These are phyloP conservation scores for Oidium heveae DNA, from an alignment of 2,329 filamentous ascomycete species.

Conservation along the genomic window DNA sequence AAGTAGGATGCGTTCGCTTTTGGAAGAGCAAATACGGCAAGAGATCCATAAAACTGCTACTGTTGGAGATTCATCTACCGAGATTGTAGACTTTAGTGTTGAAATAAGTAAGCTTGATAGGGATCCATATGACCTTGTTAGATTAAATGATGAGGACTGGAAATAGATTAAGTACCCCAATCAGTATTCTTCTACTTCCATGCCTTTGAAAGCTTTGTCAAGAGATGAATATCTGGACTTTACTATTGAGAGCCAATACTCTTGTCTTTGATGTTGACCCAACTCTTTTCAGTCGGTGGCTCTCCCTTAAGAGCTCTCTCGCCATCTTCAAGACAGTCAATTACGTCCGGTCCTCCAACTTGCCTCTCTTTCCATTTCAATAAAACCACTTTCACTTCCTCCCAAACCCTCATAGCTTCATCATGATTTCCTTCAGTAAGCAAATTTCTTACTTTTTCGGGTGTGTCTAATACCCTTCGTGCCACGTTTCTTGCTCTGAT, in stretches of 20 bases:
- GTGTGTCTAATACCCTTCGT: conserved; percentile 8
- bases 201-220: too few species aligned
- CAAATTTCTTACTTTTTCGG: conserved; percentile 25
- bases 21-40: conserved; percentile 7
- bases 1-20: conserved; percentile 30
- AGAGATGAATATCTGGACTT: background rate
- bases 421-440: conserved; percentile 32
- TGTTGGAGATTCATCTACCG: conserved; percentile 9
- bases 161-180: background rate
- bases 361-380: conserved; percentile 13
- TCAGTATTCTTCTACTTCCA: too few species aligned
- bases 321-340: conserved; percentile 14
- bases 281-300: conserved; percentile 22
- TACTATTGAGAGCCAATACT: conserved; percentile 18
- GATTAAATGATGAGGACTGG: background rate
- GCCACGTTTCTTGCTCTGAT: conserved; percentile 5
- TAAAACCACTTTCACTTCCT: conserved; percentile 6
- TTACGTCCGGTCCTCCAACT: conserved; percentile 13
- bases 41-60: conserved; percentile 17
- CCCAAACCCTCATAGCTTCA: conserved; percentile 28
- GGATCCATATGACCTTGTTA: conserved; percentile 66
- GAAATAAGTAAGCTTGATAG: conserved; percentile 54
- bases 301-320: conserved; percentile 13
- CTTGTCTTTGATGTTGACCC: conserved; percentile 31
- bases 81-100: conserved; percentile 20